A percentile compares a stretch with the other conserved stretches of the same genome.
These are phyloP conservation scores for Calonectria pseudoreteaudii DNA, from an alignment of 2,329 filamentous ascomycete species.

Conservation along the genomic window DNA sequence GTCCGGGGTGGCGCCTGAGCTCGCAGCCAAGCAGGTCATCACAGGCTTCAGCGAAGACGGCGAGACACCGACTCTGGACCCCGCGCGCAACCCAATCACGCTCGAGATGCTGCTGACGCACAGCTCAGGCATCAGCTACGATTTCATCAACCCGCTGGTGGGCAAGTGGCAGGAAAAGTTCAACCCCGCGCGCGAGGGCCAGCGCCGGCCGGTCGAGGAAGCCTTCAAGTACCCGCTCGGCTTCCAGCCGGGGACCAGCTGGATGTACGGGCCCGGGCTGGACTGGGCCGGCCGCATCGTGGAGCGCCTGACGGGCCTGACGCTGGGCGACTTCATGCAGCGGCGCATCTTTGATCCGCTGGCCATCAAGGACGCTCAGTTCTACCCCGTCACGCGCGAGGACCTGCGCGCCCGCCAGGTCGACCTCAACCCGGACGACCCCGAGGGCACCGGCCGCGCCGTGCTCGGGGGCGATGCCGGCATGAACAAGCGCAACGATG, in stretches of 20 bases:
- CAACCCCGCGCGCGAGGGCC: constrained; percentile 25
- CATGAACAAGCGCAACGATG: constrained; percentile 47
- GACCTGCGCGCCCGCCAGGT: constrained; percentile 50
- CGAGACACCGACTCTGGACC: constrained; percentile 49
- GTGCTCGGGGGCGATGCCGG: constrained; percentile 49
- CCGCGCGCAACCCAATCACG: constrained; percentile 55
- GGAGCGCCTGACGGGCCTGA: constrained; percentile 57
- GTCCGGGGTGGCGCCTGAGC: constrained; percentile 57
- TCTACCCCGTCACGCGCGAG: constrained; percentile 51
- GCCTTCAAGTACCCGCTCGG: constrained; percentile 57
- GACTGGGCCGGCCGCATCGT: constrained; percentile 67
- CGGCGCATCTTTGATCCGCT: constrained; percentile 58
- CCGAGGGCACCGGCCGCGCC: constrained; percentile 48
- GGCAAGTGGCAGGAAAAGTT: constrained; percentile 51
- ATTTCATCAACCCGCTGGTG: constrained; percentile 53
- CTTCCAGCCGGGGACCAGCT: constrained; percentile 63
- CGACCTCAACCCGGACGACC: constrained; percentile 53
- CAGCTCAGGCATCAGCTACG: constrained; percentile 61
- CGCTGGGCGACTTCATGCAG: constrained; percentile 57
- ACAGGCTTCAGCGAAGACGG: constrained; percentile 57
- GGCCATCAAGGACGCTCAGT: constrained; percentile 52
- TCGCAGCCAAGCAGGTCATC: constrained; percentile 60
- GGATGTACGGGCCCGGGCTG: constrained; percentile 61
- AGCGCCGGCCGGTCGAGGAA: constrained; percentile 52
- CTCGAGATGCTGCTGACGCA: constrained; percentile 64